Percentiles rank a stretch among this genome's conserved stretches.
Evolutionary conservation across 2,329 filamentous ascomycete genomes (phyloP).

Genomic region (Claviceps sp.): DNA sequence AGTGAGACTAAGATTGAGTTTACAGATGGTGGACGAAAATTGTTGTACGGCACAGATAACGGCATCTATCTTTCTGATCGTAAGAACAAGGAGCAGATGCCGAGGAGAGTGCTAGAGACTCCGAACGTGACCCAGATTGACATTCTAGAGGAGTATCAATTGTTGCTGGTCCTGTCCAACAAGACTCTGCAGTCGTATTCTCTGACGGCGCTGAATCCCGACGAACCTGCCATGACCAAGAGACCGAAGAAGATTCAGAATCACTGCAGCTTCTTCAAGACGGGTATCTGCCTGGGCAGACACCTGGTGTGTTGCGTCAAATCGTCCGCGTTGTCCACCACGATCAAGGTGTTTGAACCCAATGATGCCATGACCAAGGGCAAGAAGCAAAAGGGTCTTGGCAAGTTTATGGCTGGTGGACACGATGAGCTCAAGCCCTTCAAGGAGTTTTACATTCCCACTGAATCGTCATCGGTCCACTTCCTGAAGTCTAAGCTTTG

Average conservation of each 20-base stretch:
- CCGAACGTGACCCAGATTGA: slow-evolving; percentile 89
- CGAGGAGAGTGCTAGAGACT: slow-evolving; percentile 73
- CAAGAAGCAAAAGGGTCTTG: slow-evolving; percentile 89
- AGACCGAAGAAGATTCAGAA: slow-evolving; percentile 92
- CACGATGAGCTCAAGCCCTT: slow-evolving; percentile 94
- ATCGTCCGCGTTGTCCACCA: slow-evolving; percentile 82
- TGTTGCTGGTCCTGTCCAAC: slow-evolving; percentile 82
- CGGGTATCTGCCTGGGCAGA: slow-evolving; percentile 83
- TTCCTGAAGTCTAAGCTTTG: slow-evolving; percentile 95
- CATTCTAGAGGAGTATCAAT: slow-evolving; percentile 86
- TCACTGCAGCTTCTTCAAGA: slow-evolving; percentile 97
- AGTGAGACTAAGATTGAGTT: neutral
- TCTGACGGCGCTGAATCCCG: slow-evolving; percentile 71
- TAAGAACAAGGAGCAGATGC: slow-evolving; percentile 70
- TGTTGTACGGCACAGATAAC: slow-evolving; percentile 88
- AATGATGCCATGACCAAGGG: slow-evolving; percentile 89
- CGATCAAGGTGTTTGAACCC: slow-evolving; percentile 98
- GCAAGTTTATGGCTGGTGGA: slow-evolving; percentile 85
- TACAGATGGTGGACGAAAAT: slow-evolving; percentile 80
- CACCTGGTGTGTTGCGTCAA: slow-evolving; percentile 96
- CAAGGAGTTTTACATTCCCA: slow-evolving; percentile 98
- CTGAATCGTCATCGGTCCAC: slow-evolving; percentile 95
- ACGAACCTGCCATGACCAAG: slow-evolving; percentile 68
- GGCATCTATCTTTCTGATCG: slow-evolving; percentile 89
- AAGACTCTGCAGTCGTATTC: slow-evolving; percentile 87